These are phyloP conservation scores for Zoysia pacifica DNA, from an alignment of 176 grass and related monocot species.

Conservation along the genomic window DNA sequence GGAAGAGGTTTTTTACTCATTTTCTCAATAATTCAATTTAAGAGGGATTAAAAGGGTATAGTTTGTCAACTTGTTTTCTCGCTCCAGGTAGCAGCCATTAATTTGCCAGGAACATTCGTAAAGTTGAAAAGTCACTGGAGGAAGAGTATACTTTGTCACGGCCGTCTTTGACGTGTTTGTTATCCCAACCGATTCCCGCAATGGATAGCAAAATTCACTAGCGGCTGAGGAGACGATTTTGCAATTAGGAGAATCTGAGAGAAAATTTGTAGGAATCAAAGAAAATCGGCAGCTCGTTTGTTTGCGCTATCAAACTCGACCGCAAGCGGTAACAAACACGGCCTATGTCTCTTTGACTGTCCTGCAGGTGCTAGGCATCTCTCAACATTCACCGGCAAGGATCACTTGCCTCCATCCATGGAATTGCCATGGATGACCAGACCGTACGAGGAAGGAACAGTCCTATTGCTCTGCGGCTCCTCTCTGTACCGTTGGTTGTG, in stretches of 20 bases:
- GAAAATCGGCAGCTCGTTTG: too few species aligned
- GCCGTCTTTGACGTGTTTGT: neutral
- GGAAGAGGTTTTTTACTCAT: too few species aligned
- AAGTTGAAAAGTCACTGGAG: neutral
- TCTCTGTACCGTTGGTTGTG: neutral
- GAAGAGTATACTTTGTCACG: neutral
- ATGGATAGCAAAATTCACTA: too few species aligned
- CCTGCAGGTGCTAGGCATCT: neutral
- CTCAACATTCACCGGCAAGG: conserved; percentile 11
- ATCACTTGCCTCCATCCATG: neutral
- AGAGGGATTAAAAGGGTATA: too few species aligned
- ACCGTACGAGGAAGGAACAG: conserved; percentile 14
- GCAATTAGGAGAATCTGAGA: too few species aligned
- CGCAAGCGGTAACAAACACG: too few species aligned
- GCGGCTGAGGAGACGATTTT: too few species aligned
- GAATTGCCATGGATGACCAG: neutral
- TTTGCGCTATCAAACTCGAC: too few species aligned
- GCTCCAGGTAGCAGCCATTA: neutral
- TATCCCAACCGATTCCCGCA: too few species aligned
- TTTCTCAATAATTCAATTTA: too few species aligned
- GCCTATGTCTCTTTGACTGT: neutral
- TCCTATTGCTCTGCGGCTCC: neutral
- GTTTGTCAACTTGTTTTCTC: neutral
- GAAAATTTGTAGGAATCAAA: too few species aligned
- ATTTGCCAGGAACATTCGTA: conserved; percentile 18